Conservation (phyloP, 1,284 basidiomycete genomes). For the Apiotrichum akiyoshidainum region DNA sequence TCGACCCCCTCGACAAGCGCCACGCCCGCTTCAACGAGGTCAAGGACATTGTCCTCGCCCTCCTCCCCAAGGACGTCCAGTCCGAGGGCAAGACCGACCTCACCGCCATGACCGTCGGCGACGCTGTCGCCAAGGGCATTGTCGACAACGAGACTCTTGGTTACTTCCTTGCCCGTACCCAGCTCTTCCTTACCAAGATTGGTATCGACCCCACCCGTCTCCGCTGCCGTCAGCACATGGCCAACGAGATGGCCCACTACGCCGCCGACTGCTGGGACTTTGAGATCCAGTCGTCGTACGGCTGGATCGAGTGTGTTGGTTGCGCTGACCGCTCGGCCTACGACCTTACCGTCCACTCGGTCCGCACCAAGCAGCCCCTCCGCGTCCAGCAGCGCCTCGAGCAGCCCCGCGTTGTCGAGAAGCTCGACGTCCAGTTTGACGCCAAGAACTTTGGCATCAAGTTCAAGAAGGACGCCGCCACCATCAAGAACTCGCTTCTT, state of each 20-base stretch:
- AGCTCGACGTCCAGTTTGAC: constrained; percentile 73
- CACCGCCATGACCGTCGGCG: constrained; percentile 72
- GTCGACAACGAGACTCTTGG: constrained; percentile 97
- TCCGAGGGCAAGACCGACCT: constrained; percentile 68
- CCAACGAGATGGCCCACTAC: constrained; percentile 98
- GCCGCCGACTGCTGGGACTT: constrained; percentile 99
- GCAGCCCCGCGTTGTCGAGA: constrained; percentile 72
- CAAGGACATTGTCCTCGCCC: constrained; percentile 67
- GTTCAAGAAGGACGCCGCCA: constrained; percentile 78
- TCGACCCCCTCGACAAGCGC: constrained; percentile 89
- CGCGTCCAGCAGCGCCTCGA: constrained; percentile 81
- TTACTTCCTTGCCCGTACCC: constrained; percentile 93
- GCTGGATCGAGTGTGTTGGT: constrained; percentile 99
- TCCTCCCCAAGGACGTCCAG: constrained; percentile 83
- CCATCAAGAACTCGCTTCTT: constrained; percentile 67
- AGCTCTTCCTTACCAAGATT: constrained; percentile 86
- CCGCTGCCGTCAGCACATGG: constrained; percentile 96
- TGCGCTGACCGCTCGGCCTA: constrained; percentile 98
- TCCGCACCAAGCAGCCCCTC: constrained; percentile 61
- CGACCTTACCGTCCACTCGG: constrained; percentile 66
- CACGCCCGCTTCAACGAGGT: constrained; percentile 83
- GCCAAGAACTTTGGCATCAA: constrained; percentile 87
- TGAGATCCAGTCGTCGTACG: constrained; percentile 89
- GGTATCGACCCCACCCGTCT: constrained; percentile 83
- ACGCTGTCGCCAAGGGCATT: constrained; percentile 77